Evolutionary conservation across 495 filamentous ascomycete species (phyloP), one percentile per base, ranked within the genome.

Genomic region (Patellaria atrata): DNA sequence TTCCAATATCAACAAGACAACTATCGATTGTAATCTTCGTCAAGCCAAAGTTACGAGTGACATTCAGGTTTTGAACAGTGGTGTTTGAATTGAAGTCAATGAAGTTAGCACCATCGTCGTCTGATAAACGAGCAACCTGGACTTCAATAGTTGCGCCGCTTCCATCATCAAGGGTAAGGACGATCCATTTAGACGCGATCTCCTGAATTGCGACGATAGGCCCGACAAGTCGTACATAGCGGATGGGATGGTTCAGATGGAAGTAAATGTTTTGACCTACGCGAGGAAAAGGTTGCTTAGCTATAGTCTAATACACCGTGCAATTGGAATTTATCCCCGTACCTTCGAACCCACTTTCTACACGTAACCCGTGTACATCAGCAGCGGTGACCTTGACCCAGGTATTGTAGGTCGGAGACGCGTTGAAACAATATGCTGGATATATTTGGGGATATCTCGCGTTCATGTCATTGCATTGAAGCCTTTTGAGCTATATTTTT

Each of bases 231-330:
- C 75, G 71, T 25, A 89, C 71, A 70, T 74, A 94, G 64, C 75
- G 76, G 40, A 96, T 78, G 0, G 91, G 89, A 55, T 96, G 84
- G 61, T 94, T 94, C 22, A 67, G 50, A 60, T 77, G 64, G 60
- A 87, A 85, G 60, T 71, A 89, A 13, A 87, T 58, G 46, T 74
- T 60, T 54, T 82, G 74, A 34, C 70, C 77, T 86, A 41, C 28
- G 12, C 7, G 26, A 30, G n/a, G n/a, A n/a, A n/a, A n/a, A n/a
- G n/a, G n/a, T n/a, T n/a, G n/a, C n/a, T n/a, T n/a, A n/a, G n/a
- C n/a, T n/a, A n/a, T n/a, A n/a, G n/a, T n/a, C n/a, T n/a, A n/a
- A n/a, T n/a, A n/a, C n/a, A n/a, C n/a, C n/a, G n/a, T n/a, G n/a
- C n/a, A n/a, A n/a, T n/a, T n/a, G n/a, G n/a, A n/a, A n/a, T n/a